phyloP scores from a whole-genome alignment of 2,329 filamentous ascomycete genomes.

The Aschersonia sp. region DNA sequence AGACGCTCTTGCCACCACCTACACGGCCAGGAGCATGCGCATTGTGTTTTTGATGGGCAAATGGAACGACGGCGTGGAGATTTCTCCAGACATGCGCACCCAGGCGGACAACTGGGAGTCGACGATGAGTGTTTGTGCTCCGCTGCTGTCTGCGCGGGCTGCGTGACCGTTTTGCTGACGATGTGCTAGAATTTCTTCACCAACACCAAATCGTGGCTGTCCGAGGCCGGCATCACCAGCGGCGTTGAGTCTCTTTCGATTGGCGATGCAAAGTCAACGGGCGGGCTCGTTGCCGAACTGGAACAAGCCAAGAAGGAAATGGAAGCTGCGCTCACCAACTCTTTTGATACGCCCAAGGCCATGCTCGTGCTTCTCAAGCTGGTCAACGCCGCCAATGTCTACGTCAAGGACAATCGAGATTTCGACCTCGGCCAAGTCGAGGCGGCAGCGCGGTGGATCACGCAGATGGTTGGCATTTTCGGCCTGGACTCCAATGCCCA shows the following conservation, averaged over 20 bases:
- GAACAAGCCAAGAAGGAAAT: conserved; percentile 41
- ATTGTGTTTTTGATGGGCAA: conserved; percentile 77
- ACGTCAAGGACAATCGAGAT: conserved; percentile 31
- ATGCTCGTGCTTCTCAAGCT: conserved; percentile 69
- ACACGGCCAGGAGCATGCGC: conserved; percentile 66
- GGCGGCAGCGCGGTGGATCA: conserved; percentile 61
- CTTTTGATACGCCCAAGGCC: conserved; percentile 71
- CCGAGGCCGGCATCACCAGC: conserved; percentile 23
- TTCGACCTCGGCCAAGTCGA: conserved; percentile 33
- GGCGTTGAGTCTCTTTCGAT: conserved; percentile 24
- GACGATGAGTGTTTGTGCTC: conserved; percentile 45
- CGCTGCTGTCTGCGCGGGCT: neutral
- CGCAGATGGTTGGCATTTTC: conserved; percentile 70
- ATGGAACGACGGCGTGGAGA: conserved; percentile 87
- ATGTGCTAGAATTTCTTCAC: conserved; percentile 41
- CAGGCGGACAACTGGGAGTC: conserved; percentile 68
- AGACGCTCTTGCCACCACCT: conserved; percentile 56
- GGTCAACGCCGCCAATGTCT: conserved; percentile 61
- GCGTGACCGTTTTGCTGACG: neutral
- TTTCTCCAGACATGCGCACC: conserved; percentile 67
- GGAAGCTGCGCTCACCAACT: conserved; percentile 55
- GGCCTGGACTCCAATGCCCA: conserved; percentile 56
- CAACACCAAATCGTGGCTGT: conserved; percentile 38
- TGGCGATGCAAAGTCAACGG: conserved; percentile 14
- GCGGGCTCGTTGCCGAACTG: conserved; percentile 24